These are phyloP conservation scores for Arachnopeziza araneosa DNA, from an alignment of 2,329 filamentous ascomycete genomes.

Conservation along the genomic window DNA sequence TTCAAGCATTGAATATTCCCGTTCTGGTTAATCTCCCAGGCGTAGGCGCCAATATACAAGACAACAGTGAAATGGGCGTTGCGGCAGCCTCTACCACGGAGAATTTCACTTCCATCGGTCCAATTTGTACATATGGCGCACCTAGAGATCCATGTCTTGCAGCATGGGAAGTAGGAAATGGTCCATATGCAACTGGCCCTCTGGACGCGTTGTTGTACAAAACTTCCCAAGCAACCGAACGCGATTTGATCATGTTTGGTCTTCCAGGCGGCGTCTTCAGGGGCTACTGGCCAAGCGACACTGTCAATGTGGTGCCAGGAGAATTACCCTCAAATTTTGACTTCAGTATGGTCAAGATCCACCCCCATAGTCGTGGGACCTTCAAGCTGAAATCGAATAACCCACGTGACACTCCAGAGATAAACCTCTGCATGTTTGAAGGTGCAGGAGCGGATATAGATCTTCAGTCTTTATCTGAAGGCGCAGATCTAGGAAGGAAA, in stretches of 20 bases:
- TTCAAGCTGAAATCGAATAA: constrained; percentile 53
- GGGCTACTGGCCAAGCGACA: constrained; percentile 38
- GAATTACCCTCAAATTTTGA: constrained; percentile 34
- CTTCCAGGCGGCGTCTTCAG: constrained; percentile 29
- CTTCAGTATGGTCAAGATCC: constrained; percentile 41
- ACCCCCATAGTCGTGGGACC: constrained; percentile 47
- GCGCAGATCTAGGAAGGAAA: constrained; percentile 8
- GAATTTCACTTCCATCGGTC: constrained; percentile 33
- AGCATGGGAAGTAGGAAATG: constrained; percentile 14
- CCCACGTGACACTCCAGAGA: constrained; percentile 57
- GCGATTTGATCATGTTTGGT: constrained; percentile 14
- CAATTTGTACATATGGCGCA: constrained; percentile 32
- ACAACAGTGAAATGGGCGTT: constrained; percentile 45
- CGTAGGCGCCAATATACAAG: constrained; percentile 58
- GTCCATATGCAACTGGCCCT: constrained; percentile 42
- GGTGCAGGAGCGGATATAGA: constrained; percentile 10
- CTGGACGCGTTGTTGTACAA: constrained; percentile 33
- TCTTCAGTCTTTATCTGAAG: constrained; percentile 14
- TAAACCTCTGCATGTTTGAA: constrained; percentile 55
- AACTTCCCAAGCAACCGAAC: constrained; percentile 17
- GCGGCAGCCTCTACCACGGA: constrained; percentile 35
- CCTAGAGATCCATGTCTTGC: constrained; percentile 35
- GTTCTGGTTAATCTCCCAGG: constrained; percentile 48
- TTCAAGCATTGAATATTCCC: constrained; percentile 39
- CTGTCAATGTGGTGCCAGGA: constrained; percentile 28